Evolutionary conservation across 2,329 filamentous ascomycete species (phyloP).

Genomic region (Botrytis galanthina): DNA sequence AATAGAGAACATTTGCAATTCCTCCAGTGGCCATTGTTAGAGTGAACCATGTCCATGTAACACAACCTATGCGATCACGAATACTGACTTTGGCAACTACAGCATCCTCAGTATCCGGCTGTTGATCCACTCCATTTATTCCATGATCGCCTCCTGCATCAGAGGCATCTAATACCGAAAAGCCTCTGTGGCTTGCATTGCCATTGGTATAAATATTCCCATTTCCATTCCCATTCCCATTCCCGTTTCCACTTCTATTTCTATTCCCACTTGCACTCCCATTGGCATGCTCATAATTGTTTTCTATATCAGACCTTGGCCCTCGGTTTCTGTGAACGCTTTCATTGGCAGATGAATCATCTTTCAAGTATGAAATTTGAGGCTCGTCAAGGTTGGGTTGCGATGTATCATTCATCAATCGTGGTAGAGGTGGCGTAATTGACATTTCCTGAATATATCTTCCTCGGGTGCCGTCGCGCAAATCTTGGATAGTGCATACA

Average conservation of each 20-base stretch:
- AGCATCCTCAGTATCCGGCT: conserved; percentile 23
- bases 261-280: conserved; percentile 15
- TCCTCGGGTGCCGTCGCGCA: conserved; percentile 49
- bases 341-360: neutral
- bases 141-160: neutral
- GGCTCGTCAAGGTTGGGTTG: conserved; percentile 41
- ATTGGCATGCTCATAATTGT: conserved; percentile 16
- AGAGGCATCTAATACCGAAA: neutral
- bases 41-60: conserved; percentile 76
- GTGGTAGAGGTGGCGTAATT: conserved; percentile 35
- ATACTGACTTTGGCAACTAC: conserved; percentile 42
- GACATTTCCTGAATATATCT: conserved; percentile 41
- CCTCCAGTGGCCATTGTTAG: conserved; percentile 52
- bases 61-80: conserved; percentile 49
- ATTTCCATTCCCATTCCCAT: conserved; percentile 20
- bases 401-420: conserved; percentile 28
- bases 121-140: conserved; percentile 3
- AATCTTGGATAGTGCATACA: conserved; percentile 51
- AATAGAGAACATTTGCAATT: conserved; percentile 54
- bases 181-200: neutral
- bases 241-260: neutral
- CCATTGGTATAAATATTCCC: conserved; percentile 21
- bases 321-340: conserved; percentile 2
- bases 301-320: conserved; percentile 12
- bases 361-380: neutral